Evolutionary conservation across 345 rosid species (phyloP).

Genomic region (Trapa incisa): DNA sequence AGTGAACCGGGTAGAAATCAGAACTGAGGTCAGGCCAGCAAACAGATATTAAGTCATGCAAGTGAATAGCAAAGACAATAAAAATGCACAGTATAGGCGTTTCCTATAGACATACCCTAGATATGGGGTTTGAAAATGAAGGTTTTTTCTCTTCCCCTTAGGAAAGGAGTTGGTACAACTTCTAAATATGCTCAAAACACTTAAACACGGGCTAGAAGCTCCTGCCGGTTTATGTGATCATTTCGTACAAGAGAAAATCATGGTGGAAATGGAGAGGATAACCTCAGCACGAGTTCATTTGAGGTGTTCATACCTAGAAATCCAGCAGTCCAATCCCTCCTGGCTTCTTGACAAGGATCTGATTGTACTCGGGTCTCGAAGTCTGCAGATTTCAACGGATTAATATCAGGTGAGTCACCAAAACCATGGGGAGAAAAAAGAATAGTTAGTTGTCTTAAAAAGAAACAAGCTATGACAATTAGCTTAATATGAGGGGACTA

Average conservation of each 20-base stretch:
- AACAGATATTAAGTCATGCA: too few relatives aligned
- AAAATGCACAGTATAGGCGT: too few relatives aligned
- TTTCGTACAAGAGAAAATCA: background rate
- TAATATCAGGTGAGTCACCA: background rate
- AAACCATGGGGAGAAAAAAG: too few relatives aligned
- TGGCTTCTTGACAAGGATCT: constrained; percentile 55
- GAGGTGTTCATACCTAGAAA: constrained; percentile 11
- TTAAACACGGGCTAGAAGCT: background rate
- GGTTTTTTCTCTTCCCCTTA: background rate
- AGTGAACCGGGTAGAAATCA: too few relatives aligned
- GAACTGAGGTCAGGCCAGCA: too few relatives aligned
- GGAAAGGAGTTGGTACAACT: background rate
- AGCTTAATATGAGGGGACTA: background rate
- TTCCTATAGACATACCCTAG: background rate
- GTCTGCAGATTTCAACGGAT: constrained; percentile 22
- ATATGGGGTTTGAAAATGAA: background rate
- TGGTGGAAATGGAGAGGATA: background rate
- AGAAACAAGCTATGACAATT: background rate
- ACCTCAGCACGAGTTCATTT: background rate
- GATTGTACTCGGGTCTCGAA: constrained; percentile 52
- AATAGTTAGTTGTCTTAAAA: background rate
- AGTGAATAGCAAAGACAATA: too few relatives aligned
- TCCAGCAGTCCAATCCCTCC: constrained; percentile 43
- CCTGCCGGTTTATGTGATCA: background rate
- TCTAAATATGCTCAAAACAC: background rate